Percentiles rank a stretch among this genome's conserved stretches.
These are phyloP conservation scores for Mycena latifolia DNA, from an alignment of 768 basidiomycete genomes.

Conservation along the genomic window DNA sequence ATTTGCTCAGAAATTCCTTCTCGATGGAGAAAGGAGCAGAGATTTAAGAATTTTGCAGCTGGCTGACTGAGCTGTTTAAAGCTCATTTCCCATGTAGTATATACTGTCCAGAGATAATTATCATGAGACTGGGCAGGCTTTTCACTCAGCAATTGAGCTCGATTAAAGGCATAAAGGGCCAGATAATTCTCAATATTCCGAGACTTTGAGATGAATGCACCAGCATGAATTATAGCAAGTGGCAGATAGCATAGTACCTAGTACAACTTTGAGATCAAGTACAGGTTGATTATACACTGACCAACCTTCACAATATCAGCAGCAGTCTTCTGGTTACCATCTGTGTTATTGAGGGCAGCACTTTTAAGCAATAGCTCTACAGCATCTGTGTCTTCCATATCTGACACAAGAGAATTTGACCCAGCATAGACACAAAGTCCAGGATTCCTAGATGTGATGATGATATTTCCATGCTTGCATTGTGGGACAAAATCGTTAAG, in stretches of 20 bases:
- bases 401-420: too few relatives aligned
- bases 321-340: not conserved
- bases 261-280: too few relatives aligned
- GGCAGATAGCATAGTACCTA: constrained; percentile 1
- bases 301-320: not conserved
- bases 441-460: too few relatives aligned
- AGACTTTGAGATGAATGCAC: too few relatives aligned
- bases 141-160: not conserved
- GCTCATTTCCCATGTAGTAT: constrained; percentile 24
- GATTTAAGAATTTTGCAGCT: constrained; percentile 8
- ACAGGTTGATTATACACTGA: too few relatives aligned
- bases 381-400: too few relatives aligned
- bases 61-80: constrained; percentile 1
- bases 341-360: not conserved
- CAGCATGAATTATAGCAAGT: constrained; percentile 10
- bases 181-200: constrained; percentile 3
- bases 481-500: constrained; percentile 6
- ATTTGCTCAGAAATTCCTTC: too few relatives aligned
- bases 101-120: too few relatives aligned
- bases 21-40: constrained; percentile 8
- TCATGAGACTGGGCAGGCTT: too few relatives aligned
- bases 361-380: too few relatives aligned
- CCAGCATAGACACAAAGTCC: too few relatives aligned
- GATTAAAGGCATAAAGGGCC: not conserved
- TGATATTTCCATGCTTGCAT: constrained; percentile 23